Evolutionary conservation across 495 filamentous ascomycete species (phyloP), one percentile per base, ranked within the genome.

Genomic region (Sabuloglossum arenarium): DNA sequence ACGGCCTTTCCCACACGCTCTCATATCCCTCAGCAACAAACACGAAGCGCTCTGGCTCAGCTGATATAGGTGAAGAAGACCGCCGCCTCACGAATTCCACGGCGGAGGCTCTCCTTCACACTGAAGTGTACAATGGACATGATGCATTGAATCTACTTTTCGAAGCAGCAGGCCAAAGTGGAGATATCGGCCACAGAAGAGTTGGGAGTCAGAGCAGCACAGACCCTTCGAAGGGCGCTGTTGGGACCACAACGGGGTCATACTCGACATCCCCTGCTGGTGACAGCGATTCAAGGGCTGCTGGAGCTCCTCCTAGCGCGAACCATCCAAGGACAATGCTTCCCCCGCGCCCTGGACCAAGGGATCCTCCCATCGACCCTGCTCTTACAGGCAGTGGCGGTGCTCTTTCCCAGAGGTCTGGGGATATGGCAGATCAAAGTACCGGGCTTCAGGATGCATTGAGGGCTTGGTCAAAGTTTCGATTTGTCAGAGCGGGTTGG

Each of bases 401-500:
- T 11, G 42, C 55, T 11, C 21, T 25, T 16, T 5, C 39, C 6
- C n/a, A 49, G 51, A 37, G 62, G 58, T 43, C 59, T 50, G 57
- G 58, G 50, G 54, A 43, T 10, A 64, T 66, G 29, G 67, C 66
- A 47, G 62, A 62, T 37, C 67, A 69, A 51, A 47, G 19, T 3
- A n/a, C 9, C 16, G 47, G 47, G 21, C 47, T 51, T 51, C 65
- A 71, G 32, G 80, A 86, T 58, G 86, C 87, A 6, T 65, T 95
- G 54, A 82, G 80, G 61, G 85, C 85, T 10, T 98, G 91, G 91
- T 81, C 84, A 10, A 77, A 86, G 60, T 81, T 93, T 62, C 79
- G 88, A 56, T 96, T 97, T 66, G 90, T 97, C 21, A 82, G 86
- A 53, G 88, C 86, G 8, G 91, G 91, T 23, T 98, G 91, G 91